A percentile compares a stretch with the other conserved stretches of the same genome.
phyloP scores from a whole-genome alignment of 2,329 filamentous ascomycete genomes.

The Atkinsonella hypoxylon region DNA sequence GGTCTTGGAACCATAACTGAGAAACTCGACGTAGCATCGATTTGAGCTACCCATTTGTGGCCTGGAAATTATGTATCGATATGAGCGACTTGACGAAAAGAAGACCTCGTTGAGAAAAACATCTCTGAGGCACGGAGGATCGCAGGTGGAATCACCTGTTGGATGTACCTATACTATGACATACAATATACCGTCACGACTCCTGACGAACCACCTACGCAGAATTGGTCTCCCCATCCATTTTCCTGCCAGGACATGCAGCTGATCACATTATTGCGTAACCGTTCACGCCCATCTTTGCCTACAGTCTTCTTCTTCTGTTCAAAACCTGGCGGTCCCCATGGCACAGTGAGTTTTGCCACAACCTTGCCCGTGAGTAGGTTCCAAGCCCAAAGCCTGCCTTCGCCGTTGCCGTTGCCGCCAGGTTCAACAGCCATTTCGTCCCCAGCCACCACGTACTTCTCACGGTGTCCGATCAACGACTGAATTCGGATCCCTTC shows the following conservation, averaged over 20 bases:
- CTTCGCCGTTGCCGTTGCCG: constrained; percentile 31
- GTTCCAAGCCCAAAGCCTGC: constrained; percentile 72
- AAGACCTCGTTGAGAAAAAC: neutral
- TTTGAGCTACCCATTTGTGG: neutral
- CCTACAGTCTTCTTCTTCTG: constrained; percentile 41
- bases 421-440: constrained; percentile 38
- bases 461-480: constrained; percentile 63
- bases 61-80: constrained; percentile 1
- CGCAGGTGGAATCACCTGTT: neutral
- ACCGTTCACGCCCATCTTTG: constrained; percentile 47
- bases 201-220: constrained; percentile 52
- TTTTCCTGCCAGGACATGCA: constrained; percentile 51
- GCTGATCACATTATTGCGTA: constrained; percentile 46
- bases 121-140: neutral
- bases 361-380: constrained; percentile 59
- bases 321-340: constrained; percentile 39
- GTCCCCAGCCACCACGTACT: constrained; percentile 68
- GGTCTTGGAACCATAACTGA: neutral
- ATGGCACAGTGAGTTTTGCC: constrained; percentile 47
- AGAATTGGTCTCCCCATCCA: constrained; percentile 53
- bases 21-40: neutral
- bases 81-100: constrained; percentile 4
- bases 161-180: constrained; percentile 15
- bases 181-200: constrained; percentile 51
- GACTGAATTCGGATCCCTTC: constrained; percentile 63